Evolutionary conservation across 306 rosid genomes (phyloP), one percentile per base, ranked within the genome.

Genomic region (Medicago truncatula): DNA sequence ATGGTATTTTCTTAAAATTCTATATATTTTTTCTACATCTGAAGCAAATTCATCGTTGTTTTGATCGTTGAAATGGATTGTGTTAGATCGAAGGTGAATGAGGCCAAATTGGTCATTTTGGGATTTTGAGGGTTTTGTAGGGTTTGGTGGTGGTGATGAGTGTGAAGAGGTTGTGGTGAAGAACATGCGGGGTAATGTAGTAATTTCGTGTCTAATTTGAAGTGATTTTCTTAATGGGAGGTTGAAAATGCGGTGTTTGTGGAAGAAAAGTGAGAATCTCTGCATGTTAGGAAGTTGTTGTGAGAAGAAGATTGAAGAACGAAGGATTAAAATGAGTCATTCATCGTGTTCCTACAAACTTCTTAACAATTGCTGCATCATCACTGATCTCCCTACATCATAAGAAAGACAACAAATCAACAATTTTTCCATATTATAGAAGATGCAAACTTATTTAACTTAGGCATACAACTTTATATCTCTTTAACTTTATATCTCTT

Each of bases 1-100:
- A 78, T 93, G 97, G 81, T 85, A 89, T 60, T 82, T 91, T 71
- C 90, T 79, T 11, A 93, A 63, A 71, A 90, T 91, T 84, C 89
- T 76, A 77, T 93, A 89, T 4, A 86, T 57, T 60, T 89, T 93
- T 59, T 93, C 93, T 41, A 91, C 92, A 34, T 90, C 96, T 80
- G 83, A 78, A 34, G 90, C 74, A 77, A 91, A 93, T 58, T 88
- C 93, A 59, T 88, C 89, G n/a, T 63, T 36, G 78, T 50, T 65
- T 34, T 52, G 74, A 25, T 79, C 85, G 9, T 78, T 65, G 2
- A 70, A 43, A 39, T 39, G 64, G 11, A 70, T 34, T 18, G 57
- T 50, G n/a, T 50, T 50, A n/a, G 36, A 28, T 71, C 80, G 78
- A 9, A 91, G 82, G 54, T 56, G 77, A 74, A 85, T 70, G n/a